Percentiles rank a stretch among this genome's conserved stretches.
phyloP scores from a whole-genome alignment of 148 eudicot genomes.

The Cornus florida region DNA sequence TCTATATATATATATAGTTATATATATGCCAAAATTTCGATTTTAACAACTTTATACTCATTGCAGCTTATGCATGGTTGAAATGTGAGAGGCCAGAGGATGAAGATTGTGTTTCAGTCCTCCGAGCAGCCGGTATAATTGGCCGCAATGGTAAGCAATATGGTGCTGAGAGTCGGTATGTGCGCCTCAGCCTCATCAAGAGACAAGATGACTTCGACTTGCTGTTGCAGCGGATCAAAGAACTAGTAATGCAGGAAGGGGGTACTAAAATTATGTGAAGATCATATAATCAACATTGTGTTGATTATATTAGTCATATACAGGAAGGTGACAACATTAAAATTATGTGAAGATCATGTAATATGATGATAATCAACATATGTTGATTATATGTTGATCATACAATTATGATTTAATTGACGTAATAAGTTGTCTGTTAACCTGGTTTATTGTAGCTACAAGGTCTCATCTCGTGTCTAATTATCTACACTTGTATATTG shows the following conservation, averaged over 20 bases:
- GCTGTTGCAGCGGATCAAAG: slow-evolving; percentile 6
- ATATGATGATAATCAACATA: too few species aligned
- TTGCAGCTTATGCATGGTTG: slow-evolving; percentile 38
- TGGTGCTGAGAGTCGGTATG: slow-evolving; percentile 20
- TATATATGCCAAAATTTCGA: neutral
- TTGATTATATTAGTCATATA: neutral
- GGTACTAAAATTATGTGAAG: slow-evolving; percentile 5
- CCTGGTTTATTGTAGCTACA: too few species aligned
- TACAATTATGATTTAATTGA: too few species aligned
- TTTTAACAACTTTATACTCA: neutral
- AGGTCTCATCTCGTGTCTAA: too few species aligned
- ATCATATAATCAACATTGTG: neutral
- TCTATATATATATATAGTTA: too few species aligned
- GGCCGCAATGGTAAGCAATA: slow-evolving; percentile 18
- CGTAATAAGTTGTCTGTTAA: too few species aligned
- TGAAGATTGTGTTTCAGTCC: slow-evolving; percentile 20
- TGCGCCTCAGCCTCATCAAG: slow-evolving; percentile 32
- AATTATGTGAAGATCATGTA: too few species aligned
- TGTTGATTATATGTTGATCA: too few species aligned
- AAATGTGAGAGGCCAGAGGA: slow-evolving; percentile 38
- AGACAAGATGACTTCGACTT: slow-evolving; percentile 28
- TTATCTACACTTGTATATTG: too few species aligned
- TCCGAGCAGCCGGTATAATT: slow-evolving; percentile 16
- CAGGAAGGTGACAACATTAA: too few species aligned
- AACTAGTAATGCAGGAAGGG: slow-evolving; percentile 12